Conservation (phyloP, 2,329 filamentous ascomycete genomes). For the Penicillium capsulatum region DNA sequence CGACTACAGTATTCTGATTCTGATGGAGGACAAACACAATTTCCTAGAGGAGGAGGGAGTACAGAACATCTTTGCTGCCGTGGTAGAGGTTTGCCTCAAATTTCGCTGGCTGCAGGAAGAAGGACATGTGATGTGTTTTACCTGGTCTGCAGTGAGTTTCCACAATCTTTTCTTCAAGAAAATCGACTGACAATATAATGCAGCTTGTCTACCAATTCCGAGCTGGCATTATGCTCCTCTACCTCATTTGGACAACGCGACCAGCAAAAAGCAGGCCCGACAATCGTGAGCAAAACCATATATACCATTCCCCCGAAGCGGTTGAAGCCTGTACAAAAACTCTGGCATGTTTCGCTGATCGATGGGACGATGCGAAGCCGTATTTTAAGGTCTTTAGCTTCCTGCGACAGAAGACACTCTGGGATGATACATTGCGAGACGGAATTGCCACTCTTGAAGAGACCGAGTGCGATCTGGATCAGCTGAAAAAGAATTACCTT, state of each 20-base stretch:
- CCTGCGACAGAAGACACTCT: conserved; percentile 12
- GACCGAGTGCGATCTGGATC: conserved; percentile 16
- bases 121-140: conserved; percentile 29
- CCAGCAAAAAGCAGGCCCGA: conserved; percentile 10
- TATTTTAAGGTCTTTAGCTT: conserved; percentile 23
- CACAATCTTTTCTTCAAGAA: background rate
- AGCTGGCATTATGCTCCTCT: conserved; percentile 26
- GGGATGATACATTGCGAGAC: background rate
- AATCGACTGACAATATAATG: background rate
- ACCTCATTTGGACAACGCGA: conserved; percentile 22
- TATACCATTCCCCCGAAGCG: conserved; percentile 18
- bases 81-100: conserved; percentile 26
- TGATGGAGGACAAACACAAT: conserved; percentile 25
- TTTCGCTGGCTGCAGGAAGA: conserved; percentile 26
- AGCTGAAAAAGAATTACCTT: conserved; percentile 23
- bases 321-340: conserved; percentile 20
- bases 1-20: conserved; percentile 27
- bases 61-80: conserved; percentile 23
- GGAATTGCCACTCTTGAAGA: conserved; percentile 8
- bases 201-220: conserved; percentile 29
- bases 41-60: conserved; percentile 22
- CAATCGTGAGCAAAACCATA: conserved; percentile 1
- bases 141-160: conserved; percentile 27
- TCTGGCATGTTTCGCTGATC: conserved; percentile 20
- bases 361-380: conserved; percentile 23